Base-by-base conservation (phyloP, 345 rosid genomes). In the Ceriops tagal region DNA sequence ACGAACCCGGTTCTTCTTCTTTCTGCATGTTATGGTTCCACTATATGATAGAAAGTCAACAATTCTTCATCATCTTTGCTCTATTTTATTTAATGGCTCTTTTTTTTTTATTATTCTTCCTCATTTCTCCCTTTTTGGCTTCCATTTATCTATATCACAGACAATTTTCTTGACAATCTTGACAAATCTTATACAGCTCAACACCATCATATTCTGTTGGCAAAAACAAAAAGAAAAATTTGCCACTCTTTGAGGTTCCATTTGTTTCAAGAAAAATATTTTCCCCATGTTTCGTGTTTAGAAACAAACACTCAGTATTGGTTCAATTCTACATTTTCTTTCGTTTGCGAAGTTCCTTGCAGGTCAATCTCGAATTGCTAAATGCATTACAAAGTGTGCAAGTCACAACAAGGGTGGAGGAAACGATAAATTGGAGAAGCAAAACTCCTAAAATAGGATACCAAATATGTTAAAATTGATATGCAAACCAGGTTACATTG, bases 1-100 rank as follows among this genome's bases (percentile, higher is more conserved):
- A 53, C 64, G 84, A 80, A 78, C 79, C 82, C 47, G 80, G 66
- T 83, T 83, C 86, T 70, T 26, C 13, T 26, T 71, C 67, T 65
- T 74, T 82, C 69, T 66, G 16, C 47, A 43, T 32, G 15, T 32
- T 11, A 26, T 15, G 18, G 62, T 51, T 59, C 53, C 61, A 64
- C 16, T 46, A 39, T 63, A 71, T 55, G 34, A 57, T 66, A 61
- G 32, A 71, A 79, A 74, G 86, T 77, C 78, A 55, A 31, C 75
- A 18, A 55, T 67, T 73, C 9, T 61, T 63, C 28, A 19, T 22
- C 35, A 43, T 63, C 3, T 27, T 30, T 1, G 31, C 31, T 26
- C 43, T 7, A 21, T 47, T 13, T 52, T 22, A 47, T 70, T 15
- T 22, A 8, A 20, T 53, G 4, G 11, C 1, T 51, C 8, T 62